Base-by-base conservation (phyloP, 768 basidiomycete genomes). In the Pleurotus eryngii region DNA sequence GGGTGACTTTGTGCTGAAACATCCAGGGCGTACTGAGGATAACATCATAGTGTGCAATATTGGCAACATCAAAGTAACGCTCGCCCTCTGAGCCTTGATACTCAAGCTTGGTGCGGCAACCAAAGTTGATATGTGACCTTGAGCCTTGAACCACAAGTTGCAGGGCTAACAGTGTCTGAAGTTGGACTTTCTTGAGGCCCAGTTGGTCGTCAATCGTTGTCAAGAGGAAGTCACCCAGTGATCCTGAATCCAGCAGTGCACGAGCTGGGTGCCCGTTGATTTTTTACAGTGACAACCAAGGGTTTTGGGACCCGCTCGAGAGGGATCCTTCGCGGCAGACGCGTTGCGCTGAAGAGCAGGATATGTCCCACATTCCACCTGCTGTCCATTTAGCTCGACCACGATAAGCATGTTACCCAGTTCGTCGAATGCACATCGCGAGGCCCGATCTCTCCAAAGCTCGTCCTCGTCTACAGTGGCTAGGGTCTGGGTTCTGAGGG, bases 11-110 rank as follows among this genome's bases (percentile, higher is more conserved):
- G n/a, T n/a, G n/a, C n/a, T n/a, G n/a, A n/a, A 59, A 68, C 1
- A 70, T 17, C 45, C 70, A 72, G 5, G 68, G 71, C 0, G 70
- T 70, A 3, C 71, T 64, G 0, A 73, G 58, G 14, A 72, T 68
- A 4, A 67, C 15, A 20, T 76, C 67, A 38, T 76, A 73, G 7
- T 57, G 60, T 0, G 68, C 61, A 0, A 74, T 1, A 42, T 74
- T 74, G 1, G 63, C 61, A 0, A 74, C 56, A 27, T 74, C 64
- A 20, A 74, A 71, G 0, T 59, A 26, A 1, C 62, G 51, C 1
- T 56, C 20, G 14, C 61, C 60, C 14, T 60, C 49, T 1, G 72
- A 65, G 0, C 27, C 24, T 59, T 70, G 68, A 50, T 71, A 73
- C 15, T 43, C 22, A 46, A 73, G 24, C 3, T 62, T 12, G 0